phyloP scores from a whole-genome alignment of 495 filamentous ascomycete species.

The Penicillium steckii region DNA sequence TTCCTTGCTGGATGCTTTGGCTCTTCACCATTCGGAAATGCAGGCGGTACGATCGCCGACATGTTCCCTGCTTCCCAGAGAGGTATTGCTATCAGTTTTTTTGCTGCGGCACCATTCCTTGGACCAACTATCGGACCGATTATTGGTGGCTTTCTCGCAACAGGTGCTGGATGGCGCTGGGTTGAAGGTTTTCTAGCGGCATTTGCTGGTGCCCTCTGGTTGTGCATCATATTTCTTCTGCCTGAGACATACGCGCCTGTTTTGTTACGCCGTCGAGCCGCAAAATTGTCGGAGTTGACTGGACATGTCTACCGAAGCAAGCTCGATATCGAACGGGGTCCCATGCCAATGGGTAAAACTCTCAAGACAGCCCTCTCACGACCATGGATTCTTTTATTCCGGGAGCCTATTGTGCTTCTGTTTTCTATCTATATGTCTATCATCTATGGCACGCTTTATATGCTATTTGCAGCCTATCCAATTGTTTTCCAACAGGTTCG shows the following conservation, averaged over 20 bases:
- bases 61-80: conserved; percentile 60
- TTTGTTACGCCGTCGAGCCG: conserved; percentile 47
- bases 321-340: conserved; percentile 36
- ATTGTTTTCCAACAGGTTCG: conserved; percentile 73
- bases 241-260: conserved; percentile 59
- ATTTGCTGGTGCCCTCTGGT: conserved; percentile 48
- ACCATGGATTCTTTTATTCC: conserved; percentile 41
- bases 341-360: conserved; percentile 20
- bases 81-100: conserved; percentile 59
- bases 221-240: conserved; percentile 42
- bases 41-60: conserved; percentile 69
- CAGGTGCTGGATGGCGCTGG: conserved; percentile 61
- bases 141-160: conserved; percentile 56
- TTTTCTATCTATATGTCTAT: conserved; percentile 68
- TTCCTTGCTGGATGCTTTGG: conserved; percentile 75
- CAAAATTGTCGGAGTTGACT: conserved; percentile 46
- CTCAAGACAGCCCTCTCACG: conserved; percentile 39
- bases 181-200: conserved; percentile 52
- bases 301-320: conserved; percentile 50
- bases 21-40: conserved; percentile 65
- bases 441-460: conserved; percentile 70
- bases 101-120: conserved; percentile 60
- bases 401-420: conserved; percentile 55
- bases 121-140: conserved; percentile 43
- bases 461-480: conserved; percentile 74